These are phyloP conservation scores for Mycogone perniciosa DNA, from an alignment of 2,329 filamentous ascomycete genomes.

Conservation along the genomic window DNA sequence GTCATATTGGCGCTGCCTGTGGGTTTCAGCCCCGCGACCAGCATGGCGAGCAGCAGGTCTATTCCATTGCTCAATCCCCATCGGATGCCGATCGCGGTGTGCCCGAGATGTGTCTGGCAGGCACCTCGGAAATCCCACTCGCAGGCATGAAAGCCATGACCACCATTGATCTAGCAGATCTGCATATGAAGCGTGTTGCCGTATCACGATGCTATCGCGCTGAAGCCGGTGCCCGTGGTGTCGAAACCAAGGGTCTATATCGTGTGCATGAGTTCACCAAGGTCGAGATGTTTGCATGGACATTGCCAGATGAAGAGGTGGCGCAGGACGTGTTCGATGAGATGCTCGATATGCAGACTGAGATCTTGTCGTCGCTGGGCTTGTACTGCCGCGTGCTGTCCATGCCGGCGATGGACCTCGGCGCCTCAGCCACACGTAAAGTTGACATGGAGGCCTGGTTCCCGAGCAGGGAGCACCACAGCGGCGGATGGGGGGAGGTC, in stretches of 20 bases:
- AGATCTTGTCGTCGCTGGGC: conserved; percentile 70
- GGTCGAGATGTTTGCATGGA: conserved; percentile 96
- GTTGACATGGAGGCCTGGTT: conserved; percentile 93
- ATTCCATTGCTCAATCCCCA: conserved; percentile 62
- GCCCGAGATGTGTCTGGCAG: conserved; percentile 70
- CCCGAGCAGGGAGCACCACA: conserved; percentile 60
- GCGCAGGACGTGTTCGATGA: conserved; percentile 66
- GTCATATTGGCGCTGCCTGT: conserved; percentile 82
- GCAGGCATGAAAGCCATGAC: conserved; percentile 81
- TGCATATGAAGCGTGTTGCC: conserved; percentile 76
- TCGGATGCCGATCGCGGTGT: conserved; percentile 55
- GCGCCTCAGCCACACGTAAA: conserved; percentile 81
- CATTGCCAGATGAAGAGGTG: conserved; percentile 46
- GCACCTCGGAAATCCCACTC: conserved; percentile 90
- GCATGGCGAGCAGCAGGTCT: conserved; percentile 88
- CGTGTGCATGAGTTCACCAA: conserved; percentile 98
- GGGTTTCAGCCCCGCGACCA: conserved; percentile 92
- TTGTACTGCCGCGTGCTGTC: conserved; percentile 85
- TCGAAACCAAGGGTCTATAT: conserved; percentile 90
- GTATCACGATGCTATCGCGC: conserved; percentile 91
- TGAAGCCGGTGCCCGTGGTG: conserved; percentile 84
- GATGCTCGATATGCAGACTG: conserved; percentile 78
- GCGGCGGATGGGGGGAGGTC: conserved; percentile 72
- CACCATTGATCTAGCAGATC: conserved; percentile 54
- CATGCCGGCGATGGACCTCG: conserved; percentile 85